Evolutionary conservation across 495 filamentous ascomycete species (phyloP), one percentile per base, ranked within the genome.

Genomic region (Neurospora sp.): DNA sequence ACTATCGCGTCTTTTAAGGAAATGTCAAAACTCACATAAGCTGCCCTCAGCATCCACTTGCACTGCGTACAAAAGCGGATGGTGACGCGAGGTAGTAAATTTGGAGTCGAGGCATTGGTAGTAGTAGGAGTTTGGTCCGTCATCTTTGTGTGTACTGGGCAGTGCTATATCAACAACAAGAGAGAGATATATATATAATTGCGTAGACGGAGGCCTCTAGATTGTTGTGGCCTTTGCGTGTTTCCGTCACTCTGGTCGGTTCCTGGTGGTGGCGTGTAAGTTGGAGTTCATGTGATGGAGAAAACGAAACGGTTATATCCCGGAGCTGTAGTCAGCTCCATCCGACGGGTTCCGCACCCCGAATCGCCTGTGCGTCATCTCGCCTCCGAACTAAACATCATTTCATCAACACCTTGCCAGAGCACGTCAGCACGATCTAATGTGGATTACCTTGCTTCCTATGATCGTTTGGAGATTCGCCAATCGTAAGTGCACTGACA

Each of bases 41-140:
- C 92, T 42, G 92, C 92, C 70, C 94, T 84, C 11, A 98, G 83
- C 87, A 97, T 92, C 95, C 95, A 98, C 83, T 93, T 93, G 80
- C 93, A 96, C 77, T 93, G 91, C 2, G 91, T 93, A 80, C 92
- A 95, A 83, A 90, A 96, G 73, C 89, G 83, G 77, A 96, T 95
- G 35, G 88, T 89, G 71, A 96, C 84, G 38, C 92, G 86, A 27
- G 78, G 76, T 61, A 80, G 77, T 72, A 71, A 76, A 69, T 71
- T 77, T 73, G 79, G 73, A 37, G 80, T 53, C 10, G 53, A 37
- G 53, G 53, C 53, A 37, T 27, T 31, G 53, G 27, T 61, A 3
- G 40, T 44, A 44, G 27, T 31, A 18, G 2, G 53, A 35, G 53
- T 37, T 35, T 65, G 53, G 6, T 65, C 27, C 14, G 27, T 37